Base-by-base conservation (phyloP, 2,329 filamentous ascomycete genomes). In the Daldinia sp. region DNA sequence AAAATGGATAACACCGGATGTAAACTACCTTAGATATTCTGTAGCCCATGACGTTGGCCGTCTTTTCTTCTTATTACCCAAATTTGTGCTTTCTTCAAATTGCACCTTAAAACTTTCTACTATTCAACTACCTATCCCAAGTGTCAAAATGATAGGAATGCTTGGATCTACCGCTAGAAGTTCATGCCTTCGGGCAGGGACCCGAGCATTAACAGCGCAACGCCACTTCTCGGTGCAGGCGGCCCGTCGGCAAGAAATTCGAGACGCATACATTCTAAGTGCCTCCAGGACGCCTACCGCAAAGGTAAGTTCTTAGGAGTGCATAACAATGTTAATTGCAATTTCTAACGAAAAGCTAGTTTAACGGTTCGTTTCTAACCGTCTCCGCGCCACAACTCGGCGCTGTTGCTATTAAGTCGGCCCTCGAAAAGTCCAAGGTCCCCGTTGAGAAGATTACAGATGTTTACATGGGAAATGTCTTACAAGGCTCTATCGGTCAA, bases 381-480 rank as follows among this genome's bases (percentile, higher is more conserved):
- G 89, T 98, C 35, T 86, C 94, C 3, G 95, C 94, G 9, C 92
- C 96, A n/a, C 87, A 92, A 77, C 91, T 99, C 53, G 96, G 93
- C 73, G 93, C 95, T 33, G 90, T 90, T 15, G 96, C 94, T 65
- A 98, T 99, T 84, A 96, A 94, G 81, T 92, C 93, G 53, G 96
- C 96, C 30, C 82, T 99, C 60, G 88, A 91, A 74, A 97, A 96
- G 81, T 97, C 94, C 59, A 90, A 89, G 72, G 87, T 98, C 6
- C 94, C 96, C 1, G 80, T 89, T 59, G 89, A 91, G 37, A 92
- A 92, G 78, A 93, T 98, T 76, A 92, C 91, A 71, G 92, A 97
- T 81, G 93, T 98, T 15, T 98, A 98, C 84, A 97, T 98, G 93
- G 96, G 96, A 78, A 97, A 98, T 77, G 96, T 98, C 9, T 87